These are phyloP conservation scores for Ustilago hordei DNA, from an alignment of 1,284 basidiomycete genomes.

Conservation along the genomic window DNA sequence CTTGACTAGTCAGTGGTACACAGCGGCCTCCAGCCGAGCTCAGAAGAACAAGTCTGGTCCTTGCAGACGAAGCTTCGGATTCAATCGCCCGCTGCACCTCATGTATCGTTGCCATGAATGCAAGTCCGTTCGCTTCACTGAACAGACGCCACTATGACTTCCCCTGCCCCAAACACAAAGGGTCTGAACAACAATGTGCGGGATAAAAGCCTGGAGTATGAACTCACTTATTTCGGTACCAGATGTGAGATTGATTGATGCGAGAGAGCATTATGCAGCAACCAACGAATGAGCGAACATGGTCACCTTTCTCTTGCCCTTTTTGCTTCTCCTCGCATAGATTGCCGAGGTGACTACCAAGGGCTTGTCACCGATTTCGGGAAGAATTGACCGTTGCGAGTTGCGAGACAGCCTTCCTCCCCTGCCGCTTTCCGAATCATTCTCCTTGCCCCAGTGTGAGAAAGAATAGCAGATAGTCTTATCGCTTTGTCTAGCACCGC, in stretches of 20 bases:
- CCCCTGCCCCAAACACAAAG: neutral
- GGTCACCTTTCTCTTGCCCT: conserved; percentile 6
- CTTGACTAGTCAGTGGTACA: neutral
- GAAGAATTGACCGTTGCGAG: neutral
- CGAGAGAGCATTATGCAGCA: neutral
- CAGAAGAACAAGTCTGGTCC: neutral
- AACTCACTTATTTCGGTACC: neutral
- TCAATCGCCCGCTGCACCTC: conserved; percentile 6
- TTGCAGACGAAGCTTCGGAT: neutral
- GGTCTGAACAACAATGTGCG: neutral
- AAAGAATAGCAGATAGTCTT: neutral
- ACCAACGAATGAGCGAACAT: neutral
- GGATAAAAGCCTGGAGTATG: neutral
- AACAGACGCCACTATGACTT: neutral
- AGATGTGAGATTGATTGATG: conserved; percentile 1
- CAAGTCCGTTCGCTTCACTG: neutral
- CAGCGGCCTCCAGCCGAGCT: neutral
- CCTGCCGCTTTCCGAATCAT: neutral
- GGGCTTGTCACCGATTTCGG: conserved; percentile 5
- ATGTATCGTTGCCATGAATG: neutral
- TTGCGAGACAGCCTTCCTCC: neutral
- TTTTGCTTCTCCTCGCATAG: neutral
- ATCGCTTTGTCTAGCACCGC: neutral
- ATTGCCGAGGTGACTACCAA: conserved; percentile 19
- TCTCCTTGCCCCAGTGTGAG: neutral